Conservation (phyloP, 2,329 filamentous ascomycete genomes). For the Lasiodiplodia sp. region DNA sequence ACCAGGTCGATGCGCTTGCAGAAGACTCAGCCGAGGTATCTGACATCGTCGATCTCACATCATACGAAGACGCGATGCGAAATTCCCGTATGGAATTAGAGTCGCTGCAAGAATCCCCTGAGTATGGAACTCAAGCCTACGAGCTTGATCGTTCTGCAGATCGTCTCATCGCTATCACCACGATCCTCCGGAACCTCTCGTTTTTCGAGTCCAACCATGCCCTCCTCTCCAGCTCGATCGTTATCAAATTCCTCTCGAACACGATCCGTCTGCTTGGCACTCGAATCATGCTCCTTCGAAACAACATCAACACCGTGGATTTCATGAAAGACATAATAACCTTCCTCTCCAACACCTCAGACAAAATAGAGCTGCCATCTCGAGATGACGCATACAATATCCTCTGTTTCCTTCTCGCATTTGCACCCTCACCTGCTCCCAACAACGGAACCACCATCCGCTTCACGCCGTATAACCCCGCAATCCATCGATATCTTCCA, state of each 20-base stretch:
- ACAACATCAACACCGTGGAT: conserved; percentile 84
- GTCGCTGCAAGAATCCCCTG: conserved; percentile 73
- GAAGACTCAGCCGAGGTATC: conserved; percentile 86
- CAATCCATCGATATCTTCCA: conserved; percentile 85
- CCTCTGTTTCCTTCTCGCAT: conserved; percentile 87
- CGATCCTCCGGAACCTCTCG: conserved; percentile 90
- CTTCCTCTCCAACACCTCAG: conserved; percentile 86
- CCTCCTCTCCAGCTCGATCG: conserved; percentile 74
- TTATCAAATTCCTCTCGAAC: conserved; percentile 83
- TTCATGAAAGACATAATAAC: conserved; percentile 97
- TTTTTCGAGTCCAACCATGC: conserved; percentile 81
- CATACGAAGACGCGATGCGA: conserved; percentile 88
- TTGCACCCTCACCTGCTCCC: conserved; percentile 81
- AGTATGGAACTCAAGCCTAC: conserved; percentile 79
- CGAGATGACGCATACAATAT: conserved; percentile 88
- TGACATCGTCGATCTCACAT: conserved; percentile 80
- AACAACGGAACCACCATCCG: conserved; percentile 63
- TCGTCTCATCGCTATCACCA: conserved; percentile 86
- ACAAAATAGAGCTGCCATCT: conserved; percentile 79
- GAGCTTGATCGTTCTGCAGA: conserved; percentile 87
- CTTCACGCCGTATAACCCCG: conserved; percentile 82
- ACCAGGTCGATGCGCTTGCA: conserved; percentile 82
- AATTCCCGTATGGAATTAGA: conserved; percentile 78
- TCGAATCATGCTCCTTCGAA: conserved; percentile 83
- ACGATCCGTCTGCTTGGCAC: conserved; percentile 89